A percentile compares a stretch with the other conserved stretches of the same genome.
Conservation (phyloP, 1,139 yeast species). For the Hansenula sp. region DNA sequence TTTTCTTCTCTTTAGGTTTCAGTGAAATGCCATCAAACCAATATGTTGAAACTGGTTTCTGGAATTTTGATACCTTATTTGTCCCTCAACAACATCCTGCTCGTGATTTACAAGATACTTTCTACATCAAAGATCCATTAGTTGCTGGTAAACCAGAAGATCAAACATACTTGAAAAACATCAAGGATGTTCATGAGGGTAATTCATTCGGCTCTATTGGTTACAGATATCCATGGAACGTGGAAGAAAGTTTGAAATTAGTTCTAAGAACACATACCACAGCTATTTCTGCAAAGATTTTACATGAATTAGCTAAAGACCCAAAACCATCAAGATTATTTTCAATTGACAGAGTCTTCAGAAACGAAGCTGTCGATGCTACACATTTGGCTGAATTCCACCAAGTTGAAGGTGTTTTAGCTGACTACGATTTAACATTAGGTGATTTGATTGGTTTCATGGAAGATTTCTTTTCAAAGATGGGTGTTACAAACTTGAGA, state of each 20-base stretch:
- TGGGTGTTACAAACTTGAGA: constrained; percentile 94
- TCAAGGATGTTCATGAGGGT: constrained; percentile 78
- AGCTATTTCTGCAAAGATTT: constrained; percentile 85
- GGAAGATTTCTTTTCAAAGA: constrained; percentile 94
- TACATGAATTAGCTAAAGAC: constrained; percentile 80
- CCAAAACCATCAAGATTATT: constrained; percentile 91
- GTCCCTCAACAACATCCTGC: constrained; percentile 99
- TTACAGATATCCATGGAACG: constrained; percentile 97
- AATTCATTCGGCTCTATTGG: constrained; percentile 96
- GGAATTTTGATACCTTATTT: constrained; percentile 95
- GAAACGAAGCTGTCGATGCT: constrained; percentile 99
- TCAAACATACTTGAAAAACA: constrained; percentile 68
- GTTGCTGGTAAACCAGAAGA: constrained; percentile 81
- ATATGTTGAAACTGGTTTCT: constrained; percentile 96
- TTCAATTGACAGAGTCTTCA: constrained; percentile 97
- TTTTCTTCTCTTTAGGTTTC: constrained; percentile 97
- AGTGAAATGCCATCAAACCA: constrained; percentile 98
- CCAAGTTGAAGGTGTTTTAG: constrained; percentile 98
- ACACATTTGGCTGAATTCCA: constrained; percentile 99
- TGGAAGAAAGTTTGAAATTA: constrained; percentile 82
- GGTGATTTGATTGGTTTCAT: constrained; percentile 98
- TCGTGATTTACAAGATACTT: constrained; percentile 97
- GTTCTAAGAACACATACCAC: constrained; percentile 98
- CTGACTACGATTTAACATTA: constrained; percentile 90
- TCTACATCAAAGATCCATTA: constrained; percentile 90